A percentile compares a stretch with the other conserved stretches of the same genome.
These are phyloP conservation scores for Taphrina deformans DNA, from an alignment of 1,139 yeast genomes.

Conservation along the genomic window DNA sequence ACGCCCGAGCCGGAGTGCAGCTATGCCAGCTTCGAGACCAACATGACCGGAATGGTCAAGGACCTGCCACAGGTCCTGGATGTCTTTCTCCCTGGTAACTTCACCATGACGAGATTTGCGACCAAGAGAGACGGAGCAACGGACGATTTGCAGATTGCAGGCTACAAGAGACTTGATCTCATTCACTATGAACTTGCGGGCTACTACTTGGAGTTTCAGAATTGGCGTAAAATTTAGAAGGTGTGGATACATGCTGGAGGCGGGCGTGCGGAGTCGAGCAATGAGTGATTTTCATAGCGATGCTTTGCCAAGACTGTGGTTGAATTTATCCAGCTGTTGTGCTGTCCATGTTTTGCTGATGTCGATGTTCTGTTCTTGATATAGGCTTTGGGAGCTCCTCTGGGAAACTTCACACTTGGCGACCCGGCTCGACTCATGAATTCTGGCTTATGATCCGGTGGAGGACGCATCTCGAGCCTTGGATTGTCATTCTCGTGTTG, in stretches of 20 bases:
- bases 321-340: no score
- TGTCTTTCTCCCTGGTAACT: slow-evolving; percentile 73
- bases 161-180: slow-evolving; percentile 66
- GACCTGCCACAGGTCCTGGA: slow-evolving; percentile 52
- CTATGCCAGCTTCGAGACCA: slow-evolving; percentile 93
- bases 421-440: background rate
- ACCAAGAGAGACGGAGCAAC: slow-evolving; percentile 43
- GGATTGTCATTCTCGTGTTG: no score
- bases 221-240: slow-evolving; percentile 41
- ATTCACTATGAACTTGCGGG: slow-evolving; percentile 69
- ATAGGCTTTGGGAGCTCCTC: background rate
- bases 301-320: no score
- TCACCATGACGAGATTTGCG: slow-evolving; percentile 69
- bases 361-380: no score
- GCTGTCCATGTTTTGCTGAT: no score
- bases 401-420: background rate
- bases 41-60: slow-evolving; percentile 54
- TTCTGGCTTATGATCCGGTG: background rate
- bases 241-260: background rate
- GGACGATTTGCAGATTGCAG: slow-evolving; percentile 41
- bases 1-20: slow-evolving; percentile 96
- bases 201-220: slow-evolving; percentile 51
- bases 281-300: no score
- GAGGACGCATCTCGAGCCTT: background rate
- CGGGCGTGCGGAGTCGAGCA: background rate